phyloP scores from a whole-genome alignment of 2,329 filamentous ascomycete genomes.

The Phaeosphaeriaceae sp. region DNA sequence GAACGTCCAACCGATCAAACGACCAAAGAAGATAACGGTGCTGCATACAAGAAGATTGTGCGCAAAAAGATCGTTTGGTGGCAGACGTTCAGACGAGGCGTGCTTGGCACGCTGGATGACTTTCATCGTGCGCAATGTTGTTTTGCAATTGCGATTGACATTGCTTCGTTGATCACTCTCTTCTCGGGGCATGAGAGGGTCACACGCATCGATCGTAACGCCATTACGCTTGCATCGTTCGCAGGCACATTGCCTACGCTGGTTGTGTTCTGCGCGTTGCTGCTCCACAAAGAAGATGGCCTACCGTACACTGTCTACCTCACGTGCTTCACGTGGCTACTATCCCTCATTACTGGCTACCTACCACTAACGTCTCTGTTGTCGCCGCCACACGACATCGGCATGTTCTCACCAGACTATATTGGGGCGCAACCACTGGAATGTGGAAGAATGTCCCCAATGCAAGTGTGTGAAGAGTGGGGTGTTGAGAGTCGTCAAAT shows the following conservation, averaged over 20 bases:
- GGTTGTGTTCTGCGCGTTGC: not conserved
- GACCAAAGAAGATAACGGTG: not conserved
- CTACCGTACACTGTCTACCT: not conserved
- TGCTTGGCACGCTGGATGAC: constrained; percentile 3
- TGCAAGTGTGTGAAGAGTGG: constrained; percentile 1
- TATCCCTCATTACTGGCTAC: constrained; percentile 3
- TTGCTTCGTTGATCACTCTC: constrained; percentile 3
- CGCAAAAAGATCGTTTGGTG: not conserved
- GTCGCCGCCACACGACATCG: not conserved
- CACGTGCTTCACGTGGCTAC: constrained; percentile 3
- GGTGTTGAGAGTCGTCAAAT: not conserved
- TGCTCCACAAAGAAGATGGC: not conserved
- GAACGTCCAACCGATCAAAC: not conserved
- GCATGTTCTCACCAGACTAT: not conserved
- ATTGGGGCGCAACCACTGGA: not conserved
- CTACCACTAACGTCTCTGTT: not conserved
- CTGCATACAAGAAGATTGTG: not conserved
- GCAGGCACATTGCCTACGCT: not conserved
- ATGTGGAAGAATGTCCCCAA: not conserved
- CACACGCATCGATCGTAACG: not conserved
- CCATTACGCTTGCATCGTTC: not conserved
- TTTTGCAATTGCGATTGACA: constrained; percentile 7
- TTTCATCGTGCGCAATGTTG: constrained; percentile 9
- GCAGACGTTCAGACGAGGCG: not conserved
- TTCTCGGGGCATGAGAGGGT: not conserved